Evolutionary conservation across 257 asterid species (phyloP).

Genomic region (Capsicum chinense): DNA sequence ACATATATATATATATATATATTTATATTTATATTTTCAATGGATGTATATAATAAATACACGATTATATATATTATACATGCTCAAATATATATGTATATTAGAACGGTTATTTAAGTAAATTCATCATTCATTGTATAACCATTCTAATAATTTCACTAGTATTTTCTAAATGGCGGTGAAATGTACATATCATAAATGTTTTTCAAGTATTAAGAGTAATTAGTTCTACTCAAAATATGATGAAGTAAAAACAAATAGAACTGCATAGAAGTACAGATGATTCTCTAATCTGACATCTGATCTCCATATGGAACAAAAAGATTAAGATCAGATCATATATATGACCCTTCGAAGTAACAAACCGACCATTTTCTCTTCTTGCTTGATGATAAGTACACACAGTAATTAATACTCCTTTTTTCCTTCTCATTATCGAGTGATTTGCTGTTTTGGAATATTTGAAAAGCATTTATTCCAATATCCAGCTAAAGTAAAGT

Average conservation of each 20-base stretch:
- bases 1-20: too few species aligned
- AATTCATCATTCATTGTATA: too few species aligned
- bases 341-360: neutral
- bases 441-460: constrained; percentile 8
- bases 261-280: neutral
- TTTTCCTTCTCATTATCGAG: neutral
- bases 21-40: too few species aligned
- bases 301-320: neutral
- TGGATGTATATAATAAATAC: too few species aligned
- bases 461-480: constrained; percentile 24
- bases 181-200: too few species aligned
- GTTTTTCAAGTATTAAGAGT: too few species aligned
- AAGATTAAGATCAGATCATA: neutral
- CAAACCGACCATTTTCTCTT: neutral
- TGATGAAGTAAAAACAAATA: neutral
- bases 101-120: too few species aligned
- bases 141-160: too few species aligned
- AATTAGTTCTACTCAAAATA: too few species aligned
- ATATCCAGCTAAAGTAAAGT: neutral
- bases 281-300: neutral
- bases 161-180: too few species aligned
- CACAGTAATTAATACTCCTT: neutral
- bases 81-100: too few species aligned
- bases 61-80: too few species aligned
- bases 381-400: constrained; percentile 18